Percentiles rank a stretch among this genome's conserved stretches.
Conservation (phyloP, 1,284 basidiomycete genomes). For the Abortiporus biennis region DNA sequence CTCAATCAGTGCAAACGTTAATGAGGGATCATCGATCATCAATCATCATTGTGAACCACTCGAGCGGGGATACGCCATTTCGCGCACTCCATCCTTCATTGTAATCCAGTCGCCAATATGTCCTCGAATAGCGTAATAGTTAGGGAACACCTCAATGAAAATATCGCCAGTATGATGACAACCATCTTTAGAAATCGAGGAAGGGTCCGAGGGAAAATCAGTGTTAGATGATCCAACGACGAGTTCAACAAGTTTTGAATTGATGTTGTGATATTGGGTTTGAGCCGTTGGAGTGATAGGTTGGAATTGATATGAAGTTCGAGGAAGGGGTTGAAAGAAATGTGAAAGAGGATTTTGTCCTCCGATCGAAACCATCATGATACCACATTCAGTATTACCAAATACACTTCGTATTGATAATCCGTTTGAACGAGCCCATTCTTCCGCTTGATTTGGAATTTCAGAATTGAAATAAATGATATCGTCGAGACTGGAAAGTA, state of each 20-base stretch:
- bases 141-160: conserved; percentile 51
- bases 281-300: conserved; percentile 33
- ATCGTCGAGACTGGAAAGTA: conserved; percentile 50
- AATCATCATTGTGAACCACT: too few species aligned
- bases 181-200: conserved; percentile 51
- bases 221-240: conserved; percentile 55
- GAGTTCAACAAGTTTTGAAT: conserved; percentile 49
- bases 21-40: too few species aligned
- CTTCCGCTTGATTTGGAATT: conserved; percentile 57
- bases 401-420: conserved; percentile 62
- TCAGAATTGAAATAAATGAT: conserved; percentile 59
- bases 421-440: conserved; percentile 50
- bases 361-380: conserved; percentile 51
- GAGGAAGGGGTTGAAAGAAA: conserved; percentile 43
- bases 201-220: conserved; percentile 58
- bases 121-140: conserved; percentile 53
- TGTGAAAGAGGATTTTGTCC: conserved; percentile 30
- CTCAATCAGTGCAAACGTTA: too few species aligned
- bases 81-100: conserved; percentile 59
- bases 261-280: conserved; percentile 47
- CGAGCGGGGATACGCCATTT: too few species aligned
- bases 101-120: conserved; percentile 77
- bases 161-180: conserved; percentile 71
- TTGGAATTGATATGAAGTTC: conserved; percentile 51
- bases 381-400: conserved; percentile 68